Percentiles rank a stretch among this genome's conserved stretches.
Conservation (phyloP, 2,329 filamentous ascomycete species). For the Penicillium sp. region DNA sequence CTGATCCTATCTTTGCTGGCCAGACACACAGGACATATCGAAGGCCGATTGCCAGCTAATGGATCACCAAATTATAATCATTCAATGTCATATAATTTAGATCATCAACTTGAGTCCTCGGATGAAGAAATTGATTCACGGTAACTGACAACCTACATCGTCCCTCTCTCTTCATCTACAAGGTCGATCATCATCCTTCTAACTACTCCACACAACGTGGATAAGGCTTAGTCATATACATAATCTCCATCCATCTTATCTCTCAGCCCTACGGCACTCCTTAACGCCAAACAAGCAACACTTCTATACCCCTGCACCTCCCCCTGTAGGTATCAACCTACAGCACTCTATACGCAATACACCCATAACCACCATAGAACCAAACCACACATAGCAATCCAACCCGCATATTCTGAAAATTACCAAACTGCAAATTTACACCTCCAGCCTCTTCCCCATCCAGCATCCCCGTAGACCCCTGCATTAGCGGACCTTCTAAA, state of each 20-base stretch:
- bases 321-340: neutral
- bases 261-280: neutral
- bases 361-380: neutral
- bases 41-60: neutral
- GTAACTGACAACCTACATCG: neutral
- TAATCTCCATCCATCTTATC: conserved; percentile 6
- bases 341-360: neutral
- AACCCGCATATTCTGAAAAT: neutral
- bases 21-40: neutral
- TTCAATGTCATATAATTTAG: neutral
- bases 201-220: neutral
- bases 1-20: neutral
- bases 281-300: neutral
- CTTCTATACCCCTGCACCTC: neutral
- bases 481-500: neutral
- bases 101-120: neutral
- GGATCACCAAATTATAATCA: neutral
- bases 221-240: neutral
- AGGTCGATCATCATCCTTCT: neutral
- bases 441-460: neutral
- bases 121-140: neutral
- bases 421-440: conserved; percentile 2
- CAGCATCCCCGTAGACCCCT: neutral
- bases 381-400: neutral
- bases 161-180: neutral